Evolutionary conservation across 169 alveolate species (phyloP), one percentile per base, ranked within the genome.

Genomic region (Eimeria zaria): DNA sequence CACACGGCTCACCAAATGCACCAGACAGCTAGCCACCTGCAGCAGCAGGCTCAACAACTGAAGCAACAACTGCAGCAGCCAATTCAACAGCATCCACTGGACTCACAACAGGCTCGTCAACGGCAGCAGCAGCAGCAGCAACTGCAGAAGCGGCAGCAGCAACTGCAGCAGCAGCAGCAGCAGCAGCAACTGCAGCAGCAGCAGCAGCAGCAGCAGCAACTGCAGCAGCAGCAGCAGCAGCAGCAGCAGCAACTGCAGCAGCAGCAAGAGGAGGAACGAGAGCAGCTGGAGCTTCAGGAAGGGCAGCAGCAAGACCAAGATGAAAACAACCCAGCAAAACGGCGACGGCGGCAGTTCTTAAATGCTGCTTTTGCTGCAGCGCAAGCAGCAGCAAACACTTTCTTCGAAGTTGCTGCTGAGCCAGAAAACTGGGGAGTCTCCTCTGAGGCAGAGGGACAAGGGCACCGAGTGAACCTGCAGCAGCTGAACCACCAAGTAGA

Each of bases 361-460:
- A 81, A 30, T 81, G 90, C 90, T 81, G 90, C 90, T 16, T 33
- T 81, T 81, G 73, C 69, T 51, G 90, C 90, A 46, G 90, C 90
- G 18, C 90, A 81, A 33, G 90, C 90, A 81, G 90, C 90, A 81
- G 90, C 90, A 51, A 51, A 46, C 73, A 51, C 90, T 53, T 81
- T 81, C 69, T 81, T 81, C 18, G 90, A 81, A 30, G 62, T 30
- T 55, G 69, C 90, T 30, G 64, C 74, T 44, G 87, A 81, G 71
- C n/a, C 90, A 11, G 60, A 44, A 48, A 48, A 0, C 69, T 22
- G 69, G 60, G 73, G 90, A 60, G 39, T 12, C 11, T 36, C 87
- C 51, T 30, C 74, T 27, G 90, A 51, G 14, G 90, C 51, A n/a
- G 71, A 30, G 51, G 90, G 62, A 7, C 73, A 46, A 22, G 90